Evolutionary conservation across 2,329 filamentous ascomycete species (phyloP), one percentile per base, ranked within the genome.

Genomic region (Diaporthe sp.): DNA sequence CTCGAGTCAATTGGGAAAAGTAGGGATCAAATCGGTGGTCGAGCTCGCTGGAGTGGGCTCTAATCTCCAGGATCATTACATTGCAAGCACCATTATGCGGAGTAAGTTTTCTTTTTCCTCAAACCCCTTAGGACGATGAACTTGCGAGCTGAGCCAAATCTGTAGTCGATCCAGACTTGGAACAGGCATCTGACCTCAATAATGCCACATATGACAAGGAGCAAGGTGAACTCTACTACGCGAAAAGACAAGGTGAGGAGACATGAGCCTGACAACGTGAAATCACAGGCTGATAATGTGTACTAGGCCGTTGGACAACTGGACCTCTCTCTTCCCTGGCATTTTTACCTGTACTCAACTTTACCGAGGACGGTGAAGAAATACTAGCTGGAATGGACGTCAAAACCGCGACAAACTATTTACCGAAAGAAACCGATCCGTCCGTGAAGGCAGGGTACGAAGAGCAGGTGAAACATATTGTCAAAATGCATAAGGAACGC

Each of bases 401-500:
- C n/a, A 25, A 42, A 9, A 30, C 15, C 38, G n/a, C 57, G 13
- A 22, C 38, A 7, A 28, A 13, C n/a, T 61, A 61, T 28, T 10
- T 61, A 38, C 57, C 57, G 3, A n/a, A 61, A 19, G 8, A 28
- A 12, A 42, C 35, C 38, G 57, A 61, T 15, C 57, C 38, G 6
- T 40, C 57, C 35, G 57, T 61, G 7, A 22, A 1, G 35, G 57
- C 57, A 40, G 57, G 57, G 8, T 61, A 61, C 13, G 7, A 30
- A 42, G 57, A 35, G 15, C 57, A 61, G n/a, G n/a, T 61, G 57
- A n/a, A 61, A 19, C 57, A 42, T 2, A 42, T 28, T 19, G n/a
- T 42, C n/a, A 61, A 61, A n/a, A 61, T 61, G 57, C 57, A 61
- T 15, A 28, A 42, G n/a, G 38, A 61, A 28, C n/a, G 57, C 33